These are phyloP conservation scores for Paecilomyces sp. DNA, from an alignment of 2,329 filamentous ascomycete genomes.

Conservation along the genomic window DNA sequence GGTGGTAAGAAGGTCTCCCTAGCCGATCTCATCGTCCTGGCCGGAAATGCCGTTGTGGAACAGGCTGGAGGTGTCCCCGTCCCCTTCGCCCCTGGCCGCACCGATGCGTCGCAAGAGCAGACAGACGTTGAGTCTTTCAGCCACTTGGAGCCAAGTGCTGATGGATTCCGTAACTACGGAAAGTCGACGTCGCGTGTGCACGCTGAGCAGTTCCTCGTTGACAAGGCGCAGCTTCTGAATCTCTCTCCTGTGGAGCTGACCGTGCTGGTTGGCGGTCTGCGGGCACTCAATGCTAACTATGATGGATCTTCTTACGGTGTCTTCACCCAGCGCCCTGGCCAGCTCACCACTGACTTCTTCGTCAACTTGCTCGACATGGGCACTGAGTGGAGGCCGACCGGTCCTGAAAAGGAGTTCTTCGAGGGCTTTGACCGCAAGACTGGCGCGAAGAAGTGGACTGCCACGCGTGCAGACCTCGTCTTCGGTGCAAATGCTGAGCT, in stretches of 20 bases:
- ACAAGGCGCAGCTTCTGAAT: constrained; percentile 63
- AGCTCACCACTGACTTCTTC: constrained; percentile 75
- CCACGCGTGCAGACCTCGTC: constrained; percentile 61
- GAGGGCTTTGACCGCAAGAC: constrained; percentile 60
- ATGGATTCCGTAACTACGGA: constrained; percentile 77
- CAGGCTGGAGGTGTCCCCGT: constrained; percentile 60
- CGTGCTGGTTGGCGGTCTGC: constrained; percentile 64
- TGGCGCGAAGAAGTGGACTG: constrained; percentile 61
- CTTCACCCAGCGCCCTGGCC: constrained; percentile 60
- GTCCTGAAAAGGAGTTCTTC: constrained; percentile 49
- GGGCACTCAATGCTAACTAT: constrained; percentile 62
- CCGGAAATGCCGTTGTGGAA: constrained; percentile 63
- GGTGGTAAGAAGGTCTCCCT: constrained; percentile 66
- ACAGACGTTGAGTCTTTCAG: constrained; percentile 60
- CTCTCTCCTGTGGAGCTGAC: constrained; percentile 65
- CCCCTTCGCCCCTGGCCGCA: constrained; percentile 66
- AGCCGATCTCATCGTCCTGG: constrained; percentile 73
- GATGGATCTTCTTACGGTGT: constrained; percentile 62
- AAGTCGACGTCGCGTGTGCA: constrained; percentile 53
- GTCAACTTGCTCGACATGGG: constrained; percentile 65
- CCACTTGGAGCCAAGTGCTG: constrained; percentile 61
- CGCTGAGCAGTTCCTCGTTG: constrained; percentile 64
- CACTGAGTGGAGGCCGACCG: constrained; percentile 56
- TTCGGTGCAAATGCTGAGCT: constrained; percentile 70
- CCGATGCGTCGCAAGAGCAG: constrained; percentile 63